Percentiles rank a stretch among this genome's conserved stretches.
phyloP scores from a whole-genome alignment of 2,329 filamentous ascomycete species.

The Calonectria henricotiae region DNA sequence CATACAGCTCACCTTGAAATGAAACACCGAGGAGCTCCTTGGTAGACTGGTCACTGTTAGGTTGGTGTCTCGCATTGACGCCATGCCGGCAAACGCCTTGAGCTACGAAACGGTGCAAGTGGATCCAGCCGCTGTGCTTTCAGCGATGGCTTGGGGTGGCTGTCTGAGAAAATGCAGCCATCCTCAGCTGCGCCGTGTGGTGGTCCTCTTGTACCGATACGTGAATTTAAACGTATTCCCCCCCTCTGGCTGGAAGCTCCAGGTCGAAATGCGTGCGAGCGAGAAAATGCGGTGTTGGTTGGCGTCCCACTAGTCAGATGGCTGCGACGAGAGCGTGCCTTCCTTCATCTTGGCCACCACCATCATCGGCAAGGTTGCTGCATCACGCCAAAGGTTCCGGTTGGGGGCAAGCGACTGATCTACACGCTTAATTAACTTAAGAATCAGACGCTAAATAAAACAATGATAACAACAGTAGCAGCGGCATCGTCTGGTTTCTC shows the following conservation, averaged over 20 bases:
- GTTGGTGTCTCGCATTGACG: conserved; percentile 21
- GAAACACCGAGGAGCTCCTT: conserved; percentile 20
- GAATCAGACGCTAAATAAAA: neutral
- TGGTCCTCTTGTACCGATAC: neutral
- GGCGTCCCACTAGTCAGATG: conserved; percentile 19
- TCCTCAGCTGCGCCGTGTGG: neutral
- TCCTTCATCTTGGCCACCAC: conserved; percentile 22
- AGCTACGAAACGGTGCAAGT: neutral
- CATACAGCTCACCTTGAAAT: neutral
- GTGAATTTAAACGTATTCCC: neutral
- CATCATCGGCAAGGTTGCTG: neutral
- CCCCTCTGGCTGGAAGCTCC: neutral
- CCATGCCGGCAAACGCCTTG: neutral
- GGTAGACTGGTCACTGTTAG: neutral
- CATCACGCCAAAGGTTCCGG: neutral
- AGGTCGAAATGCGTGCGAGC: neutral
- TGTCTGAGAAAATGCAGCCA: neutral
- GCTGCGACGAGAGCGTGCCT: conserved; percentile 16
- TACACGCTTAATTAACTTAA: conserved; percentile 22
- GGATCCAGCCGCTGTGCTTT: neutral
- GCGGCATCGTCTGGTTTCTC: neutral
- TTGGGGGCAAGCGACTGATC: neutral
- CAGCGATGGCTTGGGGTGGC: neutral
- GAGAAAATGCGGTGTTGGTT: neutral
- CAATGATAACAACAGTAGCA: too few relatives aligned